Evolutionary conservation across 139 green algal species (phyloP), one percentile per base, ranked within the genome.

Genomic region (Penium margaritaceum): DNA sequence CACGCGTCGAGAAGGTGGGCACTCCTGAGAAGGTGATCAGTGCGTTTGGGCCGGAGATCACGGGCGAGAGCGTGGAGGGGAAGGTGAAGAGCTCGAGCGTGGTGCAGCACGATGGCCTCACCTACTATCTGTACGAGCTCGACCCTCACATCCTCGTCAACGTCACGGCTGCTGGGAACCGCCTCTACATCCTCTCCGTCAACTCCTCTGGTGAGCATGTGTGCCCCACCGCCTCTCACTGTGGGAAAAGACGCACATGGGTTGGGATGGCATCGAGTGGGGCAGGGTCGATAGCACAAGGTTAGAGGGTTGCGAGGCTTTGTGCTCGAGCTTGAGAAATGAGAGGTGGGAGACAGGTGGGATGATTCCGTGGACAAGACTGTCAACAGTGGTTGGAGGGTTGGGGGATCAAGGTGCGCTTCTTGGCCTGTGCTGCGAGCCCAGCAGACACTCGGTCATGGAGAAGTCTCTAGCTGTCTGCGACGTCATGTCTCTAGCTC

Each of bases 11-110:
- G 36, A 32, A 76, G 27, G 19, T 76, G 33, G 68, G 68, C 29
- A 51, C 39, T 15, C 68, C 68, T 24, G 55, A 76, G 17, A 76
- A 76, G 46, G 68, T 76, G 12, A 76, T 76, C 53, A 53, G 75
- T 75, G 68, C 68, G 4, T 76, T 76, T 67, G 68, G 68, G 46
- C 68, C 68, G 6, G 68, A 76, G 68, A 5, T 76, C 27, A 74
- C 55, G 32, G 68, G 68, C 4, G n/a, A 74, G 12, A 76, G 35
- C 9, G 68, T 76, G 54, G 68, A 76, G 55, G 68, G 68, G 6
- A 65, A 67, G 43, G 68, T 76, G 68, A 41, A 6, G 14, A 55
- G 75, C 12, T 74, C 75, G 68, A 15, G 9, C 27, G 68, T 76
- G n/a, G n/a, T 29, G 15, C 29, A 67, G 30, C 9, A 32, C 53